phyloP scores from a whole-genome alignment of 2,329 filamentous ascomycete species.

The Proliferodiscus dingleyae region DNA sequence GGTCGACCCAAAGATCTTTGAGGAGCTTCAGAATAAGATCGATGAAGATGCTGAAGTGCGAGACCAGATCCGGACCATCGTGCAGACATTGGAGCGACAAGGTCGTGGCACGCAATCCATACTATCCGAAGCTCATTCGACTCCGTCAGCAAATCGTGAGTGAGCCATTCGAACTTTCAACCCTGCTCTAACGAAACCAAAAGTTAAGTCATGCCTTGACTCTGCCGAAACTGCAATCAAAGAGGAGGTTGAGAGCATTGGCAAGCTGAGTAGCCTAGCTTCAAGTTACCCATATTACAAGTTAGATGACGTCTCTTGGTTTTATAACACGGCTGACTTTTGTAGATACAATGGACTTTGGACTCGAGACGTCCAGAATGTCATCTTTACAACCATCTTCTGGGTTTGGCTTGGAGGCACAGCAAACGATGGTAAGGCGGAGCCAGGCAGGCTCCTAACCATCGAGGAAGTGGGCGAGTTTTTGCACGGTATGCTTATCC shows the following conservation, averaged over 20 bases:
- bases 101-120: conserved; percentile 76
- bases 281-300: conserved; percentile 96
- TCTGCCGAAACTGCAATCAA: conserved; percentile 66
- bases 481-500: conserved; percentile 50
- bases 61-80: conserved; percentile 77
- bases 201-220: conserved; percentile 64
- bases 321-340: conserved; percentile 6
- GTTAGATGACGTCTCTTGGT: conserved; percentile 39
- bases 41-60: conserved; percentile 80
- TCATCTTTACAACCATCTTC: conserved; percentile 55
- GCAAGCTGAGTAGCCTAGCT: conserved; percentile 65
- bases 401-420: conserved; percentile 78
- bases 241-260: conserved; percentile 66
- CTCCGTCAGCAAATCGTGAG: conserved; percentile 60
- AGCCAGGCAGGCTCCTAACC: conserved; percentile 67
- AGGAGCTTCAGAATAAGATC: conserved; percentile 80
- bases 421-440: conserved; percentile 44
- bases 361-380: conserved; percentile 77
- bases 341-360: conserved; percentile 75
- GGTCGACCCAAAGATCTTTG: conserved; percentile 71
- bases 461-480: conserved; percentile 82
- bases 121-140: conserved; percentile 86
- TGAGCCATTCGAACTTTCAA: conserved; percentile 11
- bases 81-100: conserved; percentile 78
- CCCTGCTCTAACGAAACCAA: conserved; percentile 12